Evolutionary conservation across 257 asterid species (phyloP).

Genomic region (Catharanthus roseus): DNA sequence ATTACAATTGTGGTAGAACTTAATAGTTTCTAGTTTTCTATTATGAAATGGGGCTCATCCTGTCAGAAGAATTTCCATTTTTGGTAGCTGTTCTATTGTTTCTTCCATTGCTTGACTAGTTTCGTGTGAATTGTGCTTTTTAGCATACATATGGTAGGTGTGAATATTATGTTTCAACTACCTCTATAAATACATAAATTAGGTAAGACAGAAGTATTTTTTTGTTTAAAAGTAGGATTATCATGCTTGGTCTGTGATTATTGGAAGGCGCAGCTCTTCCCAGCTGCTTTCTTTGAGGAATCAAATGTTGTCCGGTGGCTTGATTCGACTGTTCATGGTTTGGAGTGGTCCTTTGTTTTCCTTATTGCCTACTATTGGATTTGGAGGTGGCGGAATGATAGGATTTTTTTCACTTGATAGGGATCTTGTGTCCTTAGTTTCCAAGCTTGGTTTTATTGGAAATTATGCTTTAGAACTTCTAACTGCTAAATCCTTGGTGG

Average conservation of each 20-base stretch:
- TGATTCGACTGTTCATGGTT: no score
- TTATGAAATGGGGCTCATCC: not conserved
- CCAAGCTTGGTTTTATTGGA: no score
- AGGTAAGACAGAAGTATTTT: conserved; percentile 14
- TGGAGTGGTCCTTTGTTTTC: no score
- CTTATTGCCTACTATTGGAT: no score
- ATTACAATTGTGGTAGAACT: not conserved
- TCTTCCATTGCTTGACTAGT: conserved; percentile 1
- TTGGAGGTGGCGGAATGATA: no score
- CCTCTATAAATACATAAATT: conserved; percentile 3
- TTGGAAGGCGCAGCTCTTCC: no score
- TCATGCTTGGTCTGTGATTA: not conserved
- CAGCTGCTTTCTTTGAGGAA: no score
- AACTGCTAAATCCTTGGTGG: no score
- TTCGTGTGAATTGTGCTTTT: conserved; percentile 19
- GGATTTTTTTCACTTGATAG: no score
- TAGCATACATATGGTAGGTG: conserved; percentile 32
- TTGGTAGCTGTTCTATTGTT: not conserved
- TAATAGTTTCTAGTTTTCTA: not conserved
- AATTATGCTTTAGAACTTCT: no score
- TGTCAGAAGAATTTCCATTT: not conserved
- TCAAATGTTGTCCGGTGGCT: no score
- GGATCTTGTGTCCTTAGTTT: no score
- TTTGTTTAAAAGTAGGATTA: conserved; percentile 5
- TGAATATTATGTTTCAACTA: conserved; percentile 13